A percentile compares a stretch with the other conserved stretches of the same genome.
These are phyloP conservation scores for Chlamydomonas sp. DNA, from an alignment of 139 green algal genomes.

Conservation along the genomic window DNA sequence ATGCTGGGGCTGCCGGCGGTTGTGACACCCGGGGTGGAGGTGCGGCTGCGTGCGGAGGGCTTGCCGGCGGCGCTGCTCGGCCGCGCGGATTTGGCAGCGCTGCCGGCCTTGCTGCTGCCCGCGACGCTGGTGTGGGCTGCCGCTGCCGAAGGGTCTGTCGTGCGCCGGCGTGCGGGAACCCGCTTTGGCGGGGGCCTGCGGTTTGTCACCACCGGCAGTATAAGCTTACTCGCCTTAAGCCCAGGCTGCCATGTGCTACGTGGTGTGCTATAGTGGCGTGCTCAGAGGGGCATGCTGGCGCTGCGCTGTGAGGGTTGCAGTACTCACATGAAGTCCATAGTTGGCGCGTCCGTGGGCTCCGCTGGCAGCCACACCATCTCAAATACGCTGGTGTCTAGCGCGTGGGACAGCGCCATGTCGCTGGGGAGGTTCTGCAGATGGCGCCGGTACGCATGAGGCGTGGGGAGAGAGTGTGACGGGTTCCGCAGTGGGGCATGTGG, in stretches of 20 bases:
- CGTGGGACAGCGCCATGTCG: constrained; percentile 70
- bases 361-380: constrained; percentile 67
- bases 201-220: too few relatives aligned
- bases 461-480: too few relatives aligned
- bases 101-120: neutral
- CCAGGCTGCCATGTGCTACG: too few relatives aligned
- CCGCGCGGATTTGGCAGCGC: neutral
- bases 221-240: too few relatives aligned
- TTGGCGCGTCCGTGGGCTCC: constrained; percentile 48
- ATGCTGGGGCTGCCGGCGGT: too few relatives aligned
- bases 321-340: constrained; percentile 44
- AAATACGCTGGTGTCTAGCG: constrained; percentile 52
- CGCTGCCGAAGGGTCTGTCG: neutral
- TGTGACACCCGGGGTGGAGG: too few relatives aligned
- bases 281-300: too few relatives aligned
- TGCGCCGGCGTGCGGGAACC: neutral
- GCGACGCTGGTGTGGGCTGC: neutral
- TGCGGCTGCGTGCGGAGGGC: neutral
- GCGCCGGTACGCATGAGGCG: neutral
- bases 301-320: neutral
- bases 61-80: neutral
- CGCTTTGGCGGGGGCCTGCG: constrained; percentile 36
- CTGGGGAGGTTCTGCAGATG: constrained; percentile 62
- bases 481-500: too few relatives aligned
- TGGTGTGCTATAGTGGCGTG: too few relatives aligned